Conservation (phyloP, 176 grass and related monocot species). For the Oryza rufipogon region DNA sequence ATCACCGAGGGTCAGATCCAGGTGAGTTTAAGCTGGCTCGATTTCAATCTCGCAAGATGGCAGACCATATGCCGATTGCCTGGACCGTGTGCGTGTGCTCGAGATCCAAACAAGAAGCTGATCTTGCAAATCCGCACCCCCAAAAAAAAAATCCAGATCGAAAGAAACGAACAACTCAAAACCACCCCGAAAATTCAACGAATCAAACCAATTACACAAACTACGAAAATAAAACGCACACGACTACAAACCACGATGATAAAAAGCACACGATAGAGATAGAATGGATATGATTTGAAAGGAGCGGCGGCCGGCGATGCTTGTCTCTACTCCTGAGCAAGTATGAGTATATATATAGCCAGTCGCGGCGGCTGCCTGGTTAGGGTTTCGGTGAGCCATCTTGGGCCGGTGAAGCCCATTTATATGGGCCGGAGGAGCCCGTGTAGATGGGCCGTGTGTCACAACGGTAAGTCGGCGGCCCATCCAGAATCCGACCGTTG, state of each 20-base stretch:
- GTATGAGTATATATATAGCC: not conserved
- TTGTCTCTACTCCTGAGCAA: no score
- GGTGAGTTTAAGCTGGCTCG: constrained; percentile 61
- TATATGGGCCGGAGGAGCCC: not conserved
- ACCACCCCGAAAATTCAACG: no score
- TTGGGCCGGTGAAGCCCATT: not conserved
- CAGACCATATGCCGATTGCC: constrained; percentile 47
- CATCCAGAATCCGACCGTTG: constrained; percentile 56
- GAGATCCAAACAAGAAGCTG: constrained; percentile 71
- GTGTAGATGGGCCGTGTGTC: not conserved
- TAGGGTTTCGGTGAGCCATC: constrained; percentile 27
- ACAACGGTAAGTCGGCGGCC: not conserved
- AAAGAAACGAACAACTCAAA: not conserved
- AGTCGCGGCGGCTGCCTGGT: not conserved
- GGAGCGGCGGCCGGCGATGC: not conserved
- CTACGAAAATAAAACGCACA: no score
- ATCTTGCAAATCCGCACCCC: constrained; percentile 41
- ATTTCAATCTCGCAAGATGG: constrained; percentile 61
- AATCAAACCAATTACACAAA: no score
- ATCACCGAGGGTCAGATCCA: constrained; percentile 71
- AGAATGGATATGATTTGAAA: not conserved
- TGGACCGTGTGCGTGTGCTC: constrained; percentile 16
- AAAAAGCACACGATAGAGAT: no score
- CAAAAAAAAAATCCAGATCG: not conserved
- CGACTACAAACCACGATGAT: no score